Evolutionary conservation across 2,329 filamentous ascomycete species (phyloP), one percentile per base, ranked within the genome.

Genomic region (Arthrobotrys musiformis): DNA sequence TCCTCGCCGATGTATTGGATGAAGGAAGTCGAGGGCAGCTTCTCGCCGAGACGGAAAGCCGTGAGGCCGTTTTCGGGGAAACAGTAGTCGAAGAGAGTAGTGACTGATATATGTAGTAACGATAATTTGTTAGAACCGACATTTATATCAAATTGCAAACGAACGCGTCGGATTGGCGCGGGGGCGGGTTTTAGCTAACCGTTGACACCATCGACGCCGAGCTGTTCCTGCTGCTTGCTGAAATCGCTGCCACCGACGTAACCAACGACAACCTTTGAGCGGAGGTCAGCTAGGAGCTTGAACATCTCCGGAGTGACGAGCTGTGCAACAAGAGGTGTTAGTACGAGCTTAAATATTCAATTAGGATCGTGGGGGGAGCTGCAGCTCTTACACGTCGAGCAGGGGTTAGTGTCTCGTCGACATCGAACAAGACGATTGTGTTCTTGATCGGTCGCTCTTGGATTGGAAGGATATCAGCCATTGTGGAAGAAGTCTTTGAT

Each of bases 41-140:
- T 87, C 83, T 90, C 85, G 81, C 94, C 95, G 82, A 94, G 85
- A 82, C 93, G 93, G 87, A 88, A 97, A 48, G 94, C 95, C 1
- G 92, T 96, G 80, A 99, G 89, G 9, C 95, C 95, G 85, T 99
- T 99, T 86, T 99, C 95, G 74, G 93, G 87, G 86, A 99, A 99
- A 89, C 92, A 95, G 86, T 93, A 99, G 87, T 99, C 95, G 87
- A 99, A 99, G 82, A 98, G 90, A 78, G 89, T 87, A 63, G 90
- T 93, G 78, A 98, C 94, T 81, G 11, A 30, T 30, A 3, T 17
- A 48, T 8, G 26, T 62, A 6, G 8, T n/a, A 6, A 35, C 30
- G 40, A 19, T 13, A 40, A 30, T 11, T 0, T 35, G 17, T 24
- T 58, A 58, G 54, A 26, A 11, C 8, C 22, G 28, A 2, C 4